Conservation (phyloP, 345 rosid genomes). For the Psidium guajava region DNA sequence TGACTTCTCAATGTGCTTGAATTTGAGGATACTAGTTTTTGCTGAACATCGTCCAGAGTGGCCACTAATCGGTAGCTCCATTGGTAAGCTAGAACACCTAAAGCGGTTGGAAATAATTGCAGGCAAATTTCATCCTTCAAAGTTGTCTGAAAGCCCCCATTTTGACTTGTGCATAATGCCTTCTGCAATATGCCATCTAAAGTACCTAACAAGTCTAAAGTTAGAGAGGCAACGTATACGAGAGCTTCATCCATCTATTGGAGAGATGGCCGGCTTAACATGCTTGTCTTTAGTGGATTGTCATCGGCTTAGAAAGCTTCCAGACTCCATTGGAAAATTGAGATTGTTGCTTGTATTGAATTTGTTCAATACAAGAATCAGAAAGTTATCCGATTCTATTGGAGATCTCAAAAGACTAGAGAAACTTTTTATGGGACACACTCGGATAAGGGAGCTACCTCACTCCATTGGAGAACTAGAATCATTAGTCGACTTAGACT, state of each 20-base stretch:
- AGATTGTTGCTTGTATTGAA: accelerated
- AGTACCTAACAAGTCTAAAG: neutral
- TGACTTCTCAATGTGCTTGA: neutral
- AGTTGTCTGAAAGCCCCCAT: neutral
- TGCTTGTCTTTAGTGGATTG: neutral
- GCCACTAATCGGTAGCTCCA: neutral
- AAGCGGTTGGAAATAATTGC: neutral
- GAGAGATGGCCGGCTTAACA: neutral
- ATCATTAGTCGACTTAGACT: neutral
- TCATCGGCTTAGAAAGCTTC: neutral
- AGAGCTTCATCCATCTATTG: neutral
- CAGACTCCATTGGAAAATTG: neutral
- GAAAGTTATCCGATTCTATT: neutral
- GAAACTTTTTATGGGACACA: neutral
- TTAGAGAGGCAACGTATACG: neutral
- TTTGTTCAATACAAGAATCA: neutral
- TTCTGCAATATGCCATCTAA: neutral
- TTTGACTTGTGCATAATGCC: neutral
- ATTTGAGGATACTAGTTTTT: neutral
- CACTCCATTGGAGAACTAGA: neutral
- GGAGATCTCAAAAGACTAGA: neutral
- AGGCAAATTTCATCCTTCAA: neutral
- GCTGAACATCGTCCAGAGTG: neutral
- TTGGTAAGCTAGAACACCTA: neutral
- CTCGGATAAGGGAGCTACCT: neutral